Percentiles rank a stretch among this genome's conserved stretches.
phyloP scores from a whole-genome alignment of 176 grass and related monocot species.

The Alloteropsis semialata region DNA sequence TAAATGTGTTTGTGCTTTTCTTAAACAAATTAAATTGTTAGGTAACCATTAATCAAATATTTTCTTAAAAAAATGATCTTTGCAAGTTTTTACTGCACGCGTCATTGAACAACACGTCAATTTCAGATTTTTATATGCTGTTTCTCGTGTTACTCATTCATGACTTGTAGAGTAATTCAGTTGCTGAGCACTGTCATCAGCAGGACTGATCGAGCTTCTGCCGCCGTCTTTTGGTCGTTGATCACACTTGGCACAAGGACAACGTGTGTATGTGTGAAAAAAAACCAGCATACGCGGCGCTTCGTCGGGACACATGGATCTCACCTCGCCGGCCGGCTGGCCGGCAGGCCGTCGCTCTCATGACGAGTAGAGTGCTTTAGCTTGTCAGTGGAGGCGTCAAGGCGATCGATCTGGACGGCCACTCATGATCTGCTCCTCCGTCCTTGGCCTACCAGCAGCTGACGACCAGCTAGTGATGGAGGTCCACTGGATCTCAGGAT shows the following conservation, averaged over 20 bases:
- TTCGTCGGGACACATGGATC: slow-evolving; percentile 14
- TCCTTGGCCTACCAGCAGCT: not conserved
- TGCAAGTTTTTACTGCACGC: too few species aligned
- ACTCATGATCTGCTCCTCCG: not conserved
- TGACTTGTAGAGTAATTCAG: too few species aligned
- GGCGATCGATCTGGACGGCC: not conserved
- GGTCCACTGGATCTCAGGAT: not conserved
- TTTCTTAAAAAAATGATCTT: too few species aligned
- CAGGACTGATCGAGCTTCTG: not conserved
- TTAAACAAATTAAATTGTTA: too few species aligned
- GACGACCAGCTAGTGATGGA: not conserved
- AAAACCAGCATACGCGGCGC: slow-evolving; percentile 2
- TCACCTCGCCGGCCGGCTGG: not conserved
- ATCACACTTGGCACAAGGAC: slow-evolving; percentile 25
- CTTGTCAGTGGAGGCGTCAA: not conserved
- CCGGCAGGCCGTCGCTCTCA: not conserved
- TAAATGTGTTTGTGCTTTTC: too few species aligned
- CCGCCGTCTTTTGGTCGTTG: not conserved
- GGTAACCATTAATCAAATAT: too few species aligned
- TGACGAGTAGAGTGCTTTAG: not conserved
- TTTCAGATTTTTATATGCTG: not conserved
- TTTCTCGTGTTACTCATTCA: not conserved
- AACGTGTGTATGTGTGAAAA: slow-evolving; percentile 19
- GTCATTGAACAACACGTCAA: not conserved
- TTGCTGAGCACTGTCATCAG: not conserved